Percentiles rank a stretch among this genome's conserved stretches.
Conservation (phyloP, 2,329 filamentous ascomycete species). For the Tricladium varicosporioides region DNA sequence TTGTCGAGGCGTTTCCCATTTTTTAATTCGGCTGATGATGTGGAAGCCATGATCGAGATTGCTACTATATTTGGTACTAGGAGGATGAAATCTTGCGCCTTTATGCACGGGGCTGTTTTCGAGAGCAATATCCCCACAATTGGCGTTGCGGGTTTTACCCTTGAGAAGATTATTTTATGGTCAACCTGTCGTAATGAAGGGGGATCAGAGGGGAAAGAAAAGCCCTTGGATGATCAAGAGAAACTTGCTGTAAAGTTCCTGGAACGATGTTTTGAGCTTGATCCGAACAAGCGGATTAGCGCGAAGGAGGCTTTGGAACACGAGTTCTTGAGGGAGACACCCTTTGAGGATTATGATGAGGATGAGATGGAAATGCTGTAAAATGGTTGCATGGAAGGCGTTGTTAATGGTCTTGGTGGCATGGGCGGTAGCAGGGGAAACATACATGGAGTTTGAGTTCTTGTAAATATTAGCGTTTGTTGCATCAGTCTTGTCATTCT, state of each 20-base stretch:
- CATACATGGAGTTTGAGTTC: slow-evolving; percentile 13
- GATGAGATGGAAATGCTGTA: slow-evolving; percentile 48
- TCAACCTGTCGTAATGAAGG: slow-evolving; percentile 75
- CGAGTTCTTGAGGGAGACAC: slow-evolving; percentile 57
- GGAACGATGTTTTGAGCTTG: slow-evolving; percentile 70
- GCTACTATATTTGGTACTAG: slow-evolving; percentile 87
- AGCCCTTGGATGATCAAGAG: slow-evolving; percentile 63
- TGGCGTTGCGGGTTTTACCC: slow-evolving; percentile 76
- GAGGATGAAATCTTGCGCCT: slow-evolving; percentile 78
- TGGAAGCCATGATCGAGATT: slow-evolving; percentile 97
- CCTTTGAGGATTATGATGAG: slow-evolving; percentile 44
- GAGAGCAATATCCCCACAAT: slow-evolving; percentile 93
- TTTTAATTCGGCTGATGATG: slow-evolving; percentile 97
- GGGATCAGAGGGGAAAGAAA: slow-evolving; percentile 46
- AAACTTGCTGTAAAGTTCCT: slow-evolving; percentile 72
- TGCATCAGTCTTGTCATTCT: slow-evolving; percentile 6
- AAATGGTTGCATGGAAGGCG: slow-evolving; percentile 10
- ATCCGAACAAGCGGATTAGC: slow-evolving; percentile 71
- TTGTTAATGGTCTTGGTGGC: slow-evolving; percentile 1
- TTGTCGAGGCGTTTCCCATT: slow-evolving; percentile 92
- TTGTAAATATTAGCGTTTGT: slow-evolving; percentile 18
- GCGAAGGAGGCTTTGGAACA: slow-evolving; percentile 72
- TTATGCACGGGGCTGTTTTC: slow-evolving; percentile 86
- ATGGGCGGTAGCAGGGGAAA: slow-evolving; percentile 7
- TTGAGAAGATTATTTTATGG: slow-evolving; percentile 95